Base-by-base conservation (phyloP, 331 rosid species). In the Phaseolus coccineus region DNA sequence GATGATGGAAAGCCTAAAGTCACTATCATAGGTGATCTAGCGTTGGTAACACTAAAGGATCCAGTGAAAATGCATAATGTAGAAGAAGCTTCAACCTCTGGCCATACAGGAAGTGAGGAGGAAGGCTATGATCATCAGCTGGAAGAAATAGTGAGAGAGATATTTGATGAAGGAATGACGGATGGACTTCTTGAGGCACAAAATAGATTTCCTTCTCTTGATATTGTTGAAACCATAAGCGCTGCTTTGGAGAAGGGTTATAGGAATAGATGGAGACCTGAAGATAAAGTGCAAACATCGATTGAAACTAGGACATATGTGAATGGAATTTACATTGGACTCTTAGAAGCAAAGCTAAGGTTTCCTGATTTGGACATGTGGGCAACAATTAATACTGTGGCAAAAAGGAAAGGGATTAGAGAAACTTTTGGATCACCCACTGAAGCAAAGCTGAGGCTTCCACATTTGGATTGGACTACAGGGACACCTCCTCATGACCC, bases 141-240 rank as follows among this genome's bases (percentile, higher is more conserved):
- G 37, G 37, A 33, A 6, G 37, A 33, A 5, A 33, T 33, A 33
- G 37, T 33, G 37, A 4, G 4, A 6, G 37, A 33, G 4, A 4
- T 33, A 33, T 52, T 71, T 4, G 35, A 0, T 12, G 63, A 71
- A 0, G 65, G 77, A 53, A 53, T 71, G n/a, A 22, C 2, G 1
- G 64, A 35, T 16, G 77, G 65, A 33, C 77, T 53, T 33, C 1
- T n/a, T 35, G 50, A 71, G 37, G 65, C 65, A 52, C 19, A 12
- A 13, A 35, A 6, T 2, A 22, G 0, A 0, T 70, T 70, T 50
- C 75, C 75, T 15, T 27, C 8, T 16, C 46, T 70, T 0, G 46
- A 70, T 48, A 9, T 70, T 46, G 44, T 9, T 5, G 48, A 44
- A 69, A 57, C 27, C 25, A 6, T 7, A 0, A 12, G 2, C 16